Evolutionary conservation across 139 green algal species (phyloP), one percentile per base, ranked within the genome.

Genomic region (Gonium pectorale): DNA sequence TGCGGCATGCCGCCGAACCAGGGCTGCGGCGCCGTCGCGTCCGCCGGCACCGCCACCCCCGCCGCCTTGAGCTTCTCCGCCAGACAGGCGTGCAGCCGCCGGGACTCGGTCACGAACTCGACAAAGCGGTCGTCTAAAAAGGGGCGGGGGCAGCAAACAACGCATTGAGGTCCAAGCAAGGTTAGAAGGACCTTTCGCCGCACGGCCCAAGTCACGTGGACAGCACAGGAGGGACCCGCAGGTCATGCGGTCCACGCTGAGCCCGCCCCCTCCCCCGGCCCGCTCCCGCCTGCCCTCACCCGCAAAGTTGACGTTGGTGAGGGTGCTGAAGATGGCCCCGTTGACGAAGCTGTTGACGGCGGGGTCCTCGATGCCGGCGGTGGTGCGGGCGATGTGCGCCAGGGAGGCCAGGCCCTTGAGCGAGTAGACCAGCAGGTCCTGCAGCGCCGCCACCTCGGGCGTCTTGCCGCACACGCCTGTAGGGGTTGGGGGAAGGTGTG

Each of bases 281-380:
- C n/a, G n/a, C n/a, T n/a, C n/a, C n/a, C n/a, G n/a, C n/a, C n/a
- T n/a, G n/a, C n/a, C n/a, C n/a, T n/a, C n/a, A n/a, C n/a, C n/a
- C 43, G 92, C 87, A 68, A 95, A 95, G 90, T 95, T 96, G 77
- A 96, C 90, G 68, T 96, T 96, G 72, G 93, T 96, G 15, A 96
- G 86, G 5, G 91, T 94, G 17, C 85, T 81, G 67, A 95, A 95
- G 41, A 91, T 92, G 41, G 85, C 83, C 17, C 54, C 73, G 43
- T 91, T 87, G 68, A 92, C 74, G 80, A 95, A 95, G 56, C 68
- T 91, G 85, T 92, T 86, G 9, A 90, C 64, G 24, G 86, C 60
- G 2, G 38, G 29, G 52, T 87, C 80, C 63, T 82, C 86, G 33
- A 85, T 81, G 27, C 72, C 72, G 43, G 80, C 86, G 13, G 29